Base-by-base conservation (phyloP, 2,329 filamentous ascomycete genomes). In the Pseudogymnoascus sp. region DNA sequence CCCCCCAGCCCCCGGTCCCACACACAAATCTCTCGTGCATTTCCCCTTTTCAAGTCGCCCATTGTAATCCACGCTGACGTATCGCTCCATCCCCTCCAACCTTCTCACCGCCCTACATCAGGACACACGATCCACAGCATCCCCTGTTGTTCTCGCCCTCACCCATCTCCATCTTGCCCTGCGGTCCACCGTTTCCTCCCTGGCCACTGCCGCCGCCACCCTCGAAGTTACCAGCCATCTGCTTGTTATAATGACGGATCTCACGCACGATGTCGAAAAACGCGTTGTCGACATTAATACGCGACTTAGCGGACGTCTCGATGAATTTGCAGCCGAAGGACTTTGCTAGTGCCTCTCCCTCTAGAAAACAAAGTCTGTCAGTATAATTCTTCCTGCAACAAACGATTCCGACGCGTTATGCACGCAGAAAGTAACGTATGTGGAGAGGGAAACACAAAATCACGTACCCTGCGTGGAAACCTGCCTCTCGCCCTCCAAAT, bases 201-300 rank as follows among this genome's bases (percentile, higher is more conserved):
- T 86, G 80, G 66, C 82, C 80, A 71, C 84, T 80, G 69, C 87
- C 86, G 70, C 76, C 77, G 64, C 88, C 88, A 66, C 83, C 86
- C 65, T 87, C 86, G 50, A 88, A 87, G 77, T 96, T 91, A 65
- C 90, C 91, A 66, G 93, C 92, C 87, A 97, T 96, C 75, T 97
- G 93, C 76, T 95, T 93, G 86, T 99, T 97, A 80, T 96, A 97
- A 78, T 91, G 89, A 78, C 95, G 87, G 74, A 99, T 99, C 77
- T 97, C 95, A 75, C 95, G 89, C 65, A 99, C 95, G 71, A 97
- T 93, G 75, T 97, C 93, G 83, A 93, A 97, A 80, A 99, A 99
- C 63, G 93, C 92, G 79, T 96, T 93, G 78, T 99, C 95, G 72
- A 99, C 95, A 75, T 97, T 97, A 81, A 95, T 96, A 76, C 93